Evolutionary conservation across 2,329 filamentous ascomycete species (phyloP).

Genomic region (Sporothrix humicola): DNA sequence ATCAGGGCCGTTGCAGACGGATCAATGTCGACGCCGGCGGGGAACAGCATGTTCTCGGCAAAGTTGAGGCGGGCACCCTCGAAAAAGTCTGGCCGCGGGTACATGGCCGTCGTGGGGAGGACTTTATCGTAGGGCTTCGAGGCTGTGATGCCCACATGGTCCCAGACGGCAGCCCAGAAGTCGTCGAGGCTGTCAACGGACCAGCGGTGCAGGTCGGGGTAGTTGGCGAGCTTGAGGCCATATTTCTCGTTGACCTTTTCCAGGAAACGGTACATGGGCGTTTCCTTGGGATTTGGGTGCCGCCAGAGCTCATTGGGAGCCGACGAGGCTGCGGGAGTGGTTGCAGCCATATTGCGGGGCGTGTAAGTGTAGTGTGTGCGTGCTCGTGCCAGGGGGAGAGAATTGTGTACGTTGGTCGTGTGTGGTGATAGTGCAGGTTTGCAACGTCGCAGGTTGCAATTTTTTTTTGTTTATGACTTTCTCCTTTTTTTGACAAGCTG

Average conservation of each 20-base stretch:
- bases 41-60: conserved; percentile 91
- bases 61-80: conserved; percentile 82
- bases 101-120: conserved; percentile 71
- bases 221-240: conserved; percentile 65
- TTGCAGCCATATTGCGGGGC: conserved; percentile 14
- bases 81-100: conserved; percentile 88
- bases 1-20: conserved; percentile 73
- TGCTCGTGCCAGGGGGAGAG: background rate
- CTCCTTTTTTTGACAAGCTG: background rate
- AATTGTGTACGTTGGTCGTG: background rate
- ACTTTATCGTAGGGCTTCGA: conserved; percentile 72
- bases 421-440: conserved; percentile 7
- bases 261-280: conserved; percentile 75
- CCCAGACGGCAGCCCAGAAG: conserved; percentile 89
- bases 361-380: background rate
- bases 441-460: background rate
- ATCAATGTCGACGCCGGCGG: conserved; percentile 58
- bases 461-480: background rate
- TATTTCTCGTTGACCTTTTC: conserved; percentile 72
- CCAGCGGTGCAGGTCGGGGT: conserved; percentile 82
- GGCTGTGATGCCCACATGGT: conserved; percentile 76
- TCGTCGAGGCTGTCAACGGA: conserved; percentile 74
- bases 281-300: conserved; percentile 69
- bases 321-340: conserved; percentile 3
- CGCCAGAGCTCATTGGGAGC: conserved; percentile 64